Evolutionary conservation across 345 rosid species (phyloP), one percentile per base, ranked within the genome.

Genomic region (Brassica carinata): DNA sequence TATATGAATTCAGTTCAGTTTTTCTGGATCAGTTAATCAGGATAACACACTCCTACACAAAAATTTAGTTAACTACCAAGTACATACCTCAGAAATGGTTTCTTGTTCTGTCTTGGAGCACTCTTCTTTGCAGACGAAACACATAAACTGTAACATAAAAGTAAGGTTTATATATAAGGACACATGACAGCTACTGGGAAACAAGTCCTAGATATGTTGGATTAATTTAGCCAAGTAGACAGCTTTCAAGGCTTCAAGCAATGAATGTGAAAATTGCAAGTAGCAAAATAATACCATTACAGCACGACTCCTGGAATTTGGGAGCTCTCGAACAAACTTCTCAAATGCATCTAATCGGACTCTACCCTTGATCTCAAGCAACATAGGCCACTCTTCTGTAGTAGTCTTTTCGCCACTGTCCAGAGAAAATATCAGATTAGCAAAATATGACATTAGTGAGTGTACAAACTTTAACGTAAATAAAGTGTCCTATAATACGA

Each of bases 291-390:
- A 85, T 94, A 94, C 98, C 98, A 92, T 94, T 63, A 91, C 87
- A 77, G 97, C 91, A 63, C 98, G 97, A 71, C 91, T 92, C 79
- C 95, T 83, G 65, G 98, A 94, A 90, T 89, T 85, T 14, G 91
- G 91, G 68, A 94, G 98, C 85, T 87, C 91, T 78, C 90, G 97
- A 23, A 94, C 91, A 79, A 92, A 94, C 88, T 90, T 94, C 84
- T 91, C 98, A 78, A 94, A 94, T 19, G 98, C 98, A 67, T 94
- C 93, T 27, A 91, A 86, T 83, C 88, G 86, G 27, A 94, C 98
- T 85, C 97, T 88, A 55, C 98, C 98, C 82, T 94, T 94, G 9
- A 92, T 87, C 81, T 94, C 98, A 8, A 92, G 83, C 53, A 70
- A 64, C 74, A 76, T 74, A 58, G 88, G 84, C 98, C 98, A 94